Conservation (phyloP, 306 rosid species). For the Trichosanthes cucumerina region DNA sequence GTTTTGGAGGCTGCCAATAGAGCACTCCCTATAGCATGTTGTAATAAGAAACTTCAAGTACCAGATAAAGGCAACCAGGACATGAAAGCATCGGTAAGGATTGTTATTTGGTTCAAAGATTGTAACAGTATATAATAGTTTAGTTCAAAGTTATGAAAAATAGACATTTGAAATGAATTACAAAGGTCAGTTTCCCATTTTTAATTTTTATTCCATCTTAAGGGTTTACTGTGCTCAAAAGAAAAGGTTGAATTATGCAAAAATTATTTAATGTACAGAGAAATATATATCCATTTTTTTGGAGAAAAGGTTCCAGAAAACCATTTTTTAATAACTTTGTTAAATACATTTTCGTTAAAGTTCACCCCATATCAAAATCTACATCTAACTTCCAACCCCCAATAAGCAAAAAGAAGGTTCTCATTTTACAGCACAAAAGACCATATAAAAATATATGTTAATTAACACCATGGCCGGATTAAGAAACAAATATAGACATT, state of each 20-base stretch:
- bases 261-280: not conserved
- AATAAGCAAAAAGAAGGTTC: not conserved
- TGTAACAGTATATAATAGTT: not conserved
- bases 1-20: constrained; percentile 86
- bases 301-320: not conserved
- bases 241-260: not conserved
- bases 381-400: not conserved
- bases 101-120: not conserved
- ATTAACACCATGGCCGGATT: not conserved
- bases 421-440: constrained; percentile 5
- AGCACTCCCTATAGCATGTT: constrained; percentile 63
- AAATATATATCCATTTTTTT: not conserved
- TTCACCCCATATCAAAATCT: not conserved
- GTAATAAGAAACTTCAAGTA: constrained; percentile 2
- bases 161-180: not conserved
- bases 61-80: not conserved
- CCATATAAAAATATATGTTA: constrained; percentile 6
- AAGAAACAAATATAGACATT: not conserved
- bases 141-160: not conserved
- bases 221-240: not conserved
- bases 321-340: not conserved
- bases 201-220: not conserved
- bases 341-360: not conserved
- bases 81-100: not conserved
- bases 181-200: not conserved